Base-by-base conservation (phyloP, 2,329 filamentous ascomycete species). In the Sporothrix mexicana region DNA sequence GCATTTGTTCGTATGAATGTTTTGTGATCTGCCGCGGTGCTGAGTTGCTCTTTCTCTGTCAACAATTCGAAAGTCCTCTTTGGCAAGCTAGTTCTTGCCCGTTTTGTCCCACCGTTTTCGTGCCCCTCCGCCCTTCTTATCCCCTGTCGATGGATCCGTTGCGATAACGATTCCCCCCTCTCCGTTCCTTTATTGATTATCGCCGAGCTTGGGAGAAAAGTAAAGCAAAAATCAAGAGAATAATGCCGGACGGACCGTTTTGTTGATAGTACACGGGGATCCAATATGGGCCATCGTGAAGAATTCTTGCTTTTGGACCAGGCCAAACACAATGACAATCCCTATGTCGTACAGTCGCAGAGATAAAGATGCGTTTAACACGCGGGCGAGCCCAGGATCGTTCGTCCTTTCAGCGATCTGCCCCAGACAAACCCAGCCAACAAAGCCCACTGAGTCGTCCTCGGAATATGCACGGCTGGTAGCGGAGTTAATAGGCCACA, bases 41-140 rank as follows among this genome's bases (percentile, higher is more conserved):
- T 41, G 10, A 12, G 25, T 36, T 41, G 57, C 2, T 64, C n/a
- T 10, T 64, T 64, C 36, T n/a, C 20, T 9, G 41, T 3, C n/a
- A n/a, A 23, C 41, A 64, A 23, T 23, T 45, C n/a, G 20, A 10
- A 41, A 10, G 47, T 36, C 30, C 51, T 53, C 20, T 53, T 55
- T 23, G 20, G 7, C 17, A 6, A 6, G 41, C 15, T 20, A 20
- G n/a, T 23, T 12, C 59, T 23, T 59, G 55, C 9, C 20, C 61
- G 61, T 64, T 64, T 45, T 45, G 41, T 62, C 30, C 30, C 59
- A 62, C 59, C 61, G 61, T 67, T 66, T 67, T 51, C 30, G 30
- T 36, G 15, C 23, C 30, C 66, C 49, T 69, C 49, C 30, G n/a
- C 17, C 66, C 12, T 68, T 53, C 64, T 15, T 53, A 10, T 51